Evolutionary conservation across 805 yeast genomes (phyloP), one percentile per base, ranked within the genome.

Genomic region (Ogataea zsoltii): DNA sequence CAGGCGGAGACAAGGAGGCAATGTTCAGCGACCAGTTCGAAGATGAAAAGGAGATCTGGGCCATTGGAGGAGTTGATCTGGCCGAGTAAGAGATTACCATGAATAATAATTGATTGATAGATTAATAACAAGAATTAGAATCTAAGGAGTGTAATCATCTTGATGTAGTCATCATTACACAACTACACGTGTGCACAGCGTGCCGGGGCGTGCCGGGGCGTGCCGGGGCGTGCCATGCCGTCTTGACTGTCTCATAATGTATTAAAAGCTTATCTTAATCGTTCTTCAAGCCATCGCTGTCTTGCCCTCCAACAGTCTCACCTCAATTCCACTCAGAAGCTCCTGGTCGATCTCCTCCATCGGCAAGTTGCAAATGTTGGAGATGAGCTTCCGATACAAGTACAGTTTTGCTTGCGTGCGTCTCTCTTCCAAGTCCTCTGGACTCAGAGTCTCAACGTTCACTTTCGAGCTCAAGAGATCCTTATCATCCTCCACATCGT

Each of bases 1-100:
- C 89, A 12, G 97, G 96, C 48, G 96, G 96, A 53, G 97, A 88
- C 61, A 86, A 75, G 13, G 96, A 88, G 58, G 77, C 92, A 0
- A 80, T 88, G 77, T 86, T 77, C 62, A 80, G 90, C 51, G 97
- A 91, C 62, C 77, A 88, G 58, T 78, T 77, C 57, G 97, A 90
- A 68, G 96, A 91, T 63, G 94, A 85, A 60, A 69, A 66, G 40
- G 97, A 91, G 65, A 82, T 90, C 21, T 89, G 96, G 96, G 83
- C 92, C 4, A 83, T 88, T 55, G 94, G 95, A 42, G 82, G 85
- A 34, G 80, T 80, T 46, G 86, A 81, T 46, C 39, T 77, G 30
- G 45, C 13, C 52, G 31, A 28, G 31, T 28, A 11, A 28, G 11
- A 25, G 53, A 37, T 65, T 60, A 33, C n/a, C n/a, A n/a, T n/a